Evolutionary conservation across 805 yeast species (phyloP).

Genomic region (Candida awuae): DNA sequence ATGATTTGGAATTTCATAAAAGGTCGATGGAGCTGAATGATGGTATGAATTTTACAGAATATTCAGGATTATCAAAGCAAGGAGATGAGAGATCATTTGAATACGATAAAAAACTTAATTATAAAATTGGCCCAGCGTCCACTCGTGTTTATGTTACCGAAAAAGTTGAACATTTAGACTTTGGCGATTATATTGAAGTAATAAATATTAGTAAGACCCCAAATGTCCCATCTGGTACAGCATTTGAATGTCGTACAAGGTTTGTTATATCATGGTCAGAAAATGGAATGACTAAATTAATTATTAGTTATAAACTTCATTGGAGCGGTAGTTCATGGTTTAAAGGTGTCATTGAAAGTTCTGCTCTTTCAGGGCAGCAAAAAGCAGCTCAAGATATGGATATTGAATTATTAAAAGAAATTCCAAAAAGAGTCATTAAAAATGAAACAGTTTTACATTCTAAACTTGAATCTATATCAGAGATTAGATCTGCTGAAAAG

Average conservation of each 20-base stretch:
- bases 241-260: constrained; percentile 69
- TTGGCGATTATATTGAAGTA: constrained; percentile 48
- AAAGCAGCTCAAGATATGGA: constrained; percentile 43
- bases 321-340: constrained; percentile 95
- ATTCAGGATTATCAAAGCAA: constrained; percentile 32
- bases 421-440: constrained; percentile 14
- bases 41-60: constrained; percentile 38
- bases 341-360: constrained; percentile 79
- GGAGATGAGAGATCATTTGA: constrained; percentile 42
- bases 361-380: constrained; percentile 72
- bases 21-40: constrained; percentile 36
- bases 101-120: constrained; percentile 69
- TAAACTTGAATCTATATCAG: too few species aligned
- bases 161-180: constrained; percentile 46
- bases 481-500: background rate
- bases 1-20: constrained; percentile 35
- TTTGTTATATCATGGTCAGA: constrained; percentile 70
- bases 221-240: constrained; percentile 87
- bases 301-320: constrained; percentile 64
- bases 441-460: too few species aligned
- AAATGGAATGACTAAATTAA: constrained; percentile 49
- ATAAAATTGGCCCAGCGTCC: constrained; percentile 87
- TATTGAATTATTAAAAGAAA: constrained; percentile 17
- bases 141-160: constrained; percentile 62
- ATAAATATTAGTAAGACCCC: constrained; percentile 70